Evolutionary conservation across 768 basidiomycete genomes (phyloP).

Genomic region (Daedaleopsis sinensis): DNA sequence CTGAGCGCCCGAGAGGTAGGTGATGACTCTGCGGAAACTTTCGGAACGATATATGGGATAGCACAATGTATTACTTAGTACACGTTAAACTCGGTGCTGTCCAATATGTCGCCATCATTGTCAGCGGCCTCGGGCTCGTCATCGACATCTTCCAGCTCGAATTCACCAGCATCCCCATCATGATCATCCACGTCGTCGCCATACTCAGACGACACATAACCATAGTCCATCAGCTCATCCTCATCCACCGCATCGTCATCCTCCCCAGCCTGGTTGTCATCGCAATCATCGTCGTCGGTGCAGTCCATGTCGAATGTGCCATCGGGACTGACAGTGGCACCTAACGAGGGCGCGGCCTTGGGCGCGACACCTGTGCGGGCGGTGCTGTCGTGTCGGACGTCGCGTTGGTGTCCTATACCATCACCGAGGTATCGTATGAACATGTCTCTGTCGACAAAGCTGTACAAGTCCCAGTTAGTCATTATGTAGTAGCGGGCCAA

Average conservation of each 20-base stretch:
- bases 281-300: neutral
- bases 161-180: neutral
- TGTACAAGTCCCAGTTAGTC: neutral
- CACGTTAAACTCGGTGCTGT: too few species aligned
- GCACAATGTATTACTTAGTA: too few species aligned
- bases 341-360: neutral
- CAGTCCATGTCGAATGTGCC: neutral
- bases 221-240: neutral
- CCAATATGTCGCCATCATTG: neutral
- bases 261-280: neutral
- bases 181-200: too few species aligned
- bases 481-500: too few species aligned
- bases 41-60: too few species aligned
- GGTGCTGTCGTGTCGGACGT: too few species aligned
- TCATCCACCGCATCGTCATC: neutral
- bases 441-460: slow-evolving; percentile 33
- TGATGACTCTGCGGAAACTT: too few species aligned
- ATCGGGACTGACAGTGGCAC: neutral
- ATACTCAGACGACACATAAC: neutral
- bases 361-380: neutral
- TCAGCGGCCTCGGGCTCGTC: neutral
- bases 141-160: too few species aligned
- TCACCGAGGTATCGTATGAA: slow-evolving; percentile 28
- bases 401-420: slow-evolving; percentile 28
- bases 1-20: too few species aligned